Evolutionary conservation across 441 rosid species (phyloP), one percentile per base, ranked within the genome.

Genomic region (Codiaeum variegatum): DNA sequence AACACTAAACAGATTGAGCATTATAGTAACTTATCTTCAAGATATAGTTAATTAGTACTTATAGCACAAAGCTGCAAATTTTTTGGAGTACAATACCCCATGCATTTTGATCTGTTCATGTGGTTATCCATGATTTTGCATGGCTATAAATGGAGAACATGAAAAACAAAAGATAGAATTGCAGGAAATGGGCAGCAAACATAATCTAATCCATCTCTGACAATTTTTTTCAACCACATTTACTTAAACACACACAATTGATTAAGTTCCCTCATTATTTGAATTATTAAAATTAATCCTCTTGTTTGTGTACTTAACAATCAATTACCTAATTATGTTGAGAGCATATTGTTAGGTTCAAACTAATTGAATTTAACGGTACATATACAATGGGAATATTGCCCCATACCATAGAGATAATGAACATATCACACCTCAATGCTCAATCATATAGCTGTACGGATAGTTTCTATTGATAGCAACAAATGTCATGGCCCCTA

Each of bases 191-290:
- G 71, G 60, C 46, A 67, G 11, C 10, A 67, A 32, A n/a, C 10
- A 34, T 31, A 67, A 51, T 34, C 47, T 23, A 4, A 51, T 32
- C n/a, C n/a, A 6, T 51, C 61, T 52, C 62, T 40, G 51, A 40
- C 67, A 63, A 21, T 97, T 21, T 91, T 93, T 66, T 87, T 85
- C 80, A 94, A 93, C 93, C 88, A 36, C 5, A 32, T 36, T 5
- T 36, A 36, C 5, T 5, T 9, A 36, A 1, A 36, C 38, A 5
- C 38, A 36, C 7, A 36, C 5, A 36, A 36, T 36, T 36, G 2
- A 36, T 36, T 44, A 44, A 44, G 19, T 44, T 44, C 49, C 18
- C 18, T 44, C 12, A 44, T 44, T 44, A 36, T 5, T 36, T 36
- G 38, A 36, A 36, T 36, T 38, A 38, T 2, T 1, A 40, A 36